Conservation (phyloP, 345 rosid species). For the Salix viminalis region DNA sequence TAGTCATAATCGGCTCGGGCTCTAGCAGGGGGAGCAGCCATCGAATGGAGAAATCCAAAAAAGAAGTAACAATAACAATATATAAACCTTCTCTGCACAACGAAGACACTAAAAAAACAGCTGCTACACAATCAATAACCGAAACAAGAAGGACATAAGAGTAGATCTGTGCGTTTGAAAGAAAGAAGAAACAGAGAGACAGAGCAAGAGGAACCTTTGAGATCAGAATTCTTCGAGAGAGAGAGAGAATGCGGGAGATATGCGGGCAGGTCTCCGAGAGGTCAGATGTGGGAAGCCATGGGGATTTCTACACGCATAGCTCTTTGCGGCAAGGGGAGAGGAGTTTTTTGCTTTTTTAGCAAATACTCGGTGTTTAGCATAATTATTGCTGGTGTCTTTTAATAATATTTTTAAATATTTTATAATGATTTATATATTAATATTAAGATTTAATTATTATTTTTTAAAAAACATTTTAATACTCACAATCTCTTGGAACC, state of each 20-base stretch:
- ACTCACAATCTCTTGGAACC: no score
- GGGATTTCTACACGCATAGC: background rate
- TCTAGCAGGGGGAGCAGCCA: slow-evolving; percentile 27
- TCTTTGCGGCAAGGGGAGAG: background rate
- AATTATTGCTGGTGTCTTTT: no score
- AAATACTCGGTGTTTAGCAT: background rate
- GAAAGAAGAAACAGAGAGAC: background rate
- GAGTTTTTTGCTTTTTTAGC: background rate
- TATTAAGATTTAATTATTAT: no score
- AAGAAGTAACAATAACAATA: background rate
- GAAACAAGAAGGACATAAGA: background rate
- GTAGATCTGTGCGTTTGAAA: background rate
- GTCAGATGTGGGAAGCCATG: slow-evolving; percentile 2
- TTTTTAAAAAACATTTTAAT: no score
- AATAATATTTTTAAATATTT: no score
- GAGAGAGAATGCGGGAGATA: background rate
- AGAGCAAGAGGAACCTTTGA: background rate
- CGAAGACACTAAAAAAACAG: background rate
- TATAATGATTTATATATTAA: no score
- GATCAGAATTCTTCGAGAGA: background rate
- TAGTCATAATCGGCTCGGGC: slow-evolving; percentile 24
- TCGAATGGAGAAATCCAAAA: background rate
- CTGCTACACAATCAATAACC: background rate
- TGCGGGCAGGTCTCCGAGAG: background rate
- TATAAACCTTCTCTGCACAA: background rate